These are phyloP conservation scores for Magnusiomyces ingens DNA, from an alignment of 1,139 yeast species.

Conservation along the genomic window DNA sequence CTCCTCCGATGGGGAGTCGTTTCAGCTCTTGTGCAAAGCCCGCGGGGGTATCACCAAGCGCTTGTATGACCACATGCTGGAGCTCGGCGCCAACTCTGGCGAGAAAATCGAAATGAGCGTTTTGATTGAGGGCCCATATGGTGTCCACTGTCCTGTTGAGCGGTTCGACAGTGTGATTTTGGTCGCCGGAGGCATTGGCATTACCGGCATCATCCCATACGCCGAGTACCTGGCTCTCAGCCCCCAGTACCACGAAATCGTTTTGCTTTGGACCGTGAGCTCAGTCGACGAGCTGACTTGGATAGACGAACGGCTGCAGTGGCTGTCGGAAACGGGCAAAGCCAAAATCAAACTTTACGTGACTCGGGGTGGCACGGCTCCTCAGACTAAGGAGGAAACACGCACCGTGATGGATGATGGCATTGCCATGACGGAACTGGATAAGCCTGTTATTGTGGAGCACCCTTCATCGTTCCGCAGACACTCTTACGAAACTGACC, in stretches of 20 bases:
- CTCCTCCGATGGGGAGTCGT: slow-evolving; percentile 31
- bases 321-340: slow-evolving; percentile 18
- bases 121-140: slow-evolving; percentile 61
- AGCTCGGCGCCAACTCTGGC: slow-evolving; percentile 18
- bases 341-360: slow-evolving; percentile 26
- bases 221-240: slow-evolving; percentile 25
- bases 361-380: slow-evolving; percentile 7
- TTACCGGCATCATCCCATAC: slow-evolving; percentile 49
- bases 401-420: background rate
- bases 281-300: slow-evolving; percentile 23
- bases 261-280: slow-evolving; percentile 28
- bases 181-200: slow-evolving; percentile 69
- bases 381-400: background rate
- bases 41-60: slow-evolving; percentile 32
- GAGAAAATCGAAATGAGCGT: slow-evolving; percentile 33
- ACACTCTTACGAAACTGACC: background rate
- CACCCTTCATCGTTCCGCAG: background rate
- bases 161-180: slow-evolving; percentile 50
- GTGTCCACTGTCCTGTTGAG: slow-evolving; percentile 46
- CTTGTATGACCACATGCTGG: slow-evolving; percentile 24
- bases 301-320: slow-evolving; percentile 25
- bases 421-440: background rate
- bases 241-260: slow-evolving; percentile 18
- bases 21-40: slow-evolving; percentile 35
- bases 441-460: background rate